Base-by-base conservation (phyloP, 768 basidiomycete genomes). In the Auricularia heimuer region DNA sequence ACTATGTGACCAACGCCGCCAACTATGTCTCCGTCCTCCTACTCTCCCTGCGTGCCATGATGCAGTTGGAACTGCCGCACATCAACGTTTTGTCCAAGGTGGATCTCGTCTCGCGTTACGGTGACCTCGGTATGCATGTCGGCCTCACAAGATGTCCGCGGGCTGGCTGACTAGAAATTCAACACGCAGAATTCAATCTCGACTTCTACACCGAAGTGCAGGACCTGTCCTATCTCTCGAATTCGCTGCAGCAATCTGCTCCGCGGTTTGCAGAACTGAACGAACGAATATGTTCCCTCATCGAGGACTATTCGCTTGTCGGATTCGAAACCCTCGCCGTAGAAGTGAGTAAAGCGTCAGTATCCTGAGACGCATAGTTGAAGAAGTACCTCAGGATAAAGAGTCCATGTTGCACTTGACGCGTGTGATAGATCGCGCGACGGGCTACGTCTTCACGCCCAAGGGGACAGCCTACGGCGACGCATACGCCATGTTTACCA, bases 131-230 rank as follows among this genome's bases (percentile, higher is more conserved):
- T 95, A 70, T 58, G 83, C 73, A 42, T 34, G 2, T 42, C 39
- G 8, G 37, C 64, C 51, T 64, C 6, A 35, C 44, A 66, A 62
- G 34, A 11, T 51, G 61, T 65, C 62, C 18, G 51, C 4, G 35
- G 1, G 21, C 33, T 33, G 42, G 34, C 66, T 70, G 10, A 68
- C 56, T 0, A 51, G 42, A 16, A 37, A n/a, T 54, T 10, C 42
- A 14, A 29, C 1, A 29, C 29, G 10, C 69, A 97, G 96, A 96
- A 54, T 98, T 99, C 80, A 97, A 96, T 71, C 87, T 99, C 35
- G 92, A 94, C 68, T 99, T 91, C 74, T 98, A 98, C 75, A 98
- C 97, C 51, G 94, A 99, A 76, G 97, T 97, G 0, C 94, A 97
- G 75, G 96, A 99, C 72, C 81, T 99, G 0, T 88, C 89, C 1